A percentile compares a stretch with the other conserved stretches of the same genome.
Evolutionary conservation across 805 yeast species (phyloP).

Genomic region (Saturnispora zaruensis): DNA sequence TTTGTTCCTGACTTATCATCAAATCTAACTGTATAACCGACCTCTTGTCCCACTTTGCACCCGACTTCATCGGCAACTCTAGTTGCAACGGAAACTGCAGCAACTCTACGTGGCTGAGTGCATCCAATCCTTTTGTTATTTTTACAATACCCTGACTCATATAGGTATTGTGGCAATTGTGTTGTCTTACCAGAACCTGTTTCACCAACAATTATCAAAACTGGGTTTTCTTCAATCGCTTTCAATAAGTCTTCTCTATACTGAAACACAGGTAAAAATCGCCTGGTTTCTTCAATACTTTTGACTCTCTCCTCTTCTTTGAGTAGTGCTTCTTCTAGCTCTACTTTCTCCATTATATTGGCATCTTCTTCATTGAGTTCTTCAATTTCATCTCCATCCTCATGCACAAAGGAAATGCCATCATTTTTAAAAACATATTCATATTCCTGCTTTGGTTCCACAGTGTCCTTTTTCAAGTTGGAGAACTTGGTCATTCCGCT

Average conservation of each 20-base stretch:
- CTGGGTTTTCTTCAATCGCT: constrained; percentile 57
- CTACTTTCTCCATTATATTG: constrained; percentile 25
- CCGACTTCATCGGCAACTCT: constrained; percentile 90
- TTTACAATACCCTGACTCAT: constrained; percentile 70
- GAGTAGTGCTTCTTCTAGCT: constrained; percentile 25
- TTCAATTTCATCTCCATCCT: constrained; percentile 28
- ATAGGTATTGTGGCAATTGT: constrained; percentile 79
- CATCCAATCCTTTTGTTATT: constrained; percentile 59
- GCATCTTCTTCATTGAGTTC: constrained; percentile 18
- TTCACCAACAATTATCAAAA: constrained; percentile 82
- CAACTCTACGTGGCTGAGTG: constrained; percentile 93
- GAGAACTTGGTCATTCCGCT: constrained; percentile 21
- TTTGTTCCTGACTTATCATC: constrained; percentile 63
- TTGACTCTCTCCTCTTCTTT: constrained; percentile 30
- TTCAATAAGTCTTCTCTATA: constrained; percentile 52
- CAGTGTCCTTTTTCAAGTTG: constrained; percentile 9
- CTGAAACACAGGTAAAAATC: constrained; percentile 66
- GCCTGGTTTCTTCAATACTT: constrained; percentile 43
- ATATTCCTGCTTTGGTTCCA: constrained; percentile 36
- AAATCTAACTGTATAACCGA: constrained; percentile 83
- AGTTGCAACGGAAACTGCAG: constrained; percentile 84
- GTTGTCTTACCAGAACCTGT: constrained; percentile 97
- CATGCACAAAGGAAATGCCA: constrained; percentile 39
- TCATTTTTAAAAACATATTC: constrained; percentile 74
- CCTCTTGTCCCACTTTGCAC: constrained; percentile 70